Percentiles rank a stretch among this genome's conserved stretches.
Evolutionary conservation across 2,329 filamentous ascomycete genomes (phyloP).

Genomic region (Ceratocystis cacaofunesta): DNA sequence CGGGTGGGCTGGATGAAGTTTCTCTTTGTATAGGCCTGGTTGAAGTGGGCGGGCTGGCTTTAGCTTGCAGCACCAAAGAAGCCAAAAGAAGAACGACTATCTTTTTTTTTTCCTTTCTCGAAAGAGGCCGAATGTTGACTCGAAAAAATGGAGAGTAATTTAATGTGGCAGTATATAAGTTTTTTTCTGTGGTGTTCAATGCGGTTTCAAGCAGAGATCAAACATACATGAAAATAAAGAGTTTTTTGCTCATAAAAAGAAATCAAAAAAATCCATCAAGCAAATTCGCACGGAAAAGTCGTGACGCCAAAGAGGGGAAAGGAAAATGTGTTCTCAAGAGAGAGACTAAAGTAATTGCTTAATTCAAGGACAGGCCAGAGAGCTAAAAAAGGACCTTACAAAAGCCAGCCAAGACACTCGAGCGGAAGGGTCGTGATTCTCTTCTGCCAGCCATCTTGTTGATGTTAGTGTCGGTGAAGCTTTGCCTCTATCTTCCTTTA

Average conservation of each 20-base stretch:
- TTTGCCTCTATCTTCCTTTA: no score
- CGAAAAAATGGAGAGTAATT: conserved; percentile 1
- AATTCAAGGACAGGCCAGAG: neutral
- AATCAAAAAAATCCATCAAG: neutral
- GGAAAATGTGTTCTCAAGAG: neutral
- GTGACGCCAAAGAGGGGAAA: neutral
- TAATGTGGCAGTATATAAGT: neutral
- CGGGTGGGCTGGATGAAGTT: neutral
- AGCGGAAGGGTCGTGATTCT: neutral
- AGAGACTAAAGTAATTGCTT: neutral
- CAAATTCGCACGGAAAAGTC: neutral
- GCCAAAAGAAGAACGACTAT: neutral
- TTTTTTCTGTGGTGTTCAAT: no score
- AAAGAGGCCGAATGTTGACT: neutral
- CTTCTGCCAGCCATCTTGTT: neutral
- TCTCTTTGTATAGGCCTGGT: neutral
- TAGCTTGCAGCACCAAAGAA: neutral
- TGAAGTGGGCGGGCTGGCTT: neutral
- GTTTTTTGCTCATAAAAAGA: neutral
- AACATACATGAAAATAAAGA: neutral
- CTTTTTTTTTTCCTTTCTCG: conserved; percentile 8
- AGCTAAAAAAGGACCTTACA: neutral
- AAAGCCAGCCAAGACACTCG: no score
- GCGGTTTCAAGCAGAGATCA: conserved; percentile 1
- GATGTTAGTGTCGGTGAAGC: neutral